Evolutionary conservation across 2,329 filamentous ascomycete genomes (phyloP).

Genomic region (Grosmannia serpens): DNA sequence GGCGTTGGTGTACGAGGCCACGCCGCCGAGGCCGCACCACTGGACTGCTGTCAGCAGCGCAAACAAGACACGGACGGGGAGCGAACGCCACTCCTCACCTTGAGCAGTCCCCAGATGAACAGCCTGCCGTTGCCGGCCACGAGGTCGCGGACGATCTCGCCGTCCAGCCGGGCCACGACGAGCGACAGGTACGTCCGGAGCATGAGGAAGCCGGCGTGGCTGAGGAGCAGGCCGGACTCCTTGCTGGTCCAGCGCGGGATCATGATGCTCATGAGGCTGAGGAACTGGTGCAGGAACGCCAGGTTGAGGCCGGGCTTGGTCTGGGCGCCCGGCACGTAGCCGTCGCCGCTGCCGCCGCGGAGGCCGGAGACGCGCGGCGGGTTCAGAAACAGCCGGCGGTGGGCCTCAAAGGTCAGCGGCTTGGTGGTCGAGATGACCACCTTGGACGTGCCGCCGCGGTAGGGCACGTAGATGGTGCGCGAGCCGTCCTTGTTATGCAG

Average conservation of each 20-base stretch:
- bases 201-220: conserved; percentile 82
- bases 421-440: conserved; percentile 88
- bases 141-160: conserved; percentile 89
- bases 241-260: conserved; percentile 92
- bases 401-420: conserved; percentile 88
- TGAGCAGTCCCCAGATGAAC: conserved; percentile 79
- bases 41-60: conserved; percentile 14
- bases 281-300: conserved; percentile 91
- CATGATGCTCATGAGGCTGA: conserved; percentile 95
- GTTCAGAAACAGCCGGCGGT: conserved; percentile 84
- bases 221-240: conserved; percentile 79
- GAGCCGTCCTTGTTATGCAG: conserved; percentile 90
- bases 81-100: conserved; percentile 34
- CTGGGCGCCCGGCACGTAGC: conserved; percentile 70
- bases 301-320: conserved; percentile 92
- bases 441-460: conserved; percentile 77
- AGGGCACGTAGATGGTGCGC: conserved; percentile 88
- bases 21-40: conserved; percentile 88
- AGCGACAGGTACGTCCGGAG: conserved; percentile 88
- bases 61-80: neutral
- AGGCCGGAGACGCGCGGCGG: conserved; percentile 75
- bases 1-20: conserved; percentile 94
- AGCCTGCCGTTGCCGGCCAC: conserved; percentile 87
- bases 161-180: conserved; percentile 83
- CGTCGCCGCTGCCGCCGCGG: conserved; percentile 57